Evolutionary conservation across 2,329 filamentous ascomycete species (phyloP).

Genomic region (Bipolaris bicolor): DNA sequence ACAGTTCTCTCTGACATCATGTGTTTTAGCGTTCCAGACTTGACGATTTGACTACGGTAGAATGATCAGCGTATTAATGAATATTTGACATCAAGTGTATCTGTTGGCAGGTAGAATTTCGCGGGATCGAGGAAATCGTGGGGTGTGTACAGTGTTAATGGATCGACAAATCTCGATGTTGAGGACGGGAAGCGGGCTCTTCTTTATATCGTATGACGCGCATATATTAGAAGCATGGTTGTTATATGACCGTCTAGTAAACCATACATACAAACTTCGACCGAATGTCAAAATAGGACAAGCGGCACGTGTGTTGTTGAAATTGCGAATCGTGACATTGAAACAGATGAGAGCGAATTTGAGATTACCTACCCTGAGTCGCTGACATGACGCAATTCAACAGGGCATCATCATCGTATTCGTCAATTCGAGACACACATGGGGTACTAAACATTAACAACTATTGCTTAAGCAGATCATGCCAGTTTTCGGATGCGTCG

Average conservation of each 20-base stretch:
- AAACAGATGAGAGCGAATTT: conserved; percentile 54
- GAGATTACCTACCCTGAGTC: conserved; percentile 50
- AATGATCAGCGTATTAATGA: not conserved
- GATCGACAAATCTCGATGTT: not conserved
- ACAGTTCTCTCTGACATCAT: not conserved
- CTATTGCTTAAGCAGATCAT: conserved; percentile 56
- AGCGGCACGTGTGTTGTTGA: conserved; percentile 60
- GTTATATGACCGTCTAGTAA: not conserved
- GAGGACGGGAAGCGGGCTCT: not conserved
- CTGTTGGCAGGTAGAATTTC: not conserved
- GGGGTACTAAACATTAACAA: conserved; percentile 64
- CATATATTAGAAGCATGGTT: not conserved
- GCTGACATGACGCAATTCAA: conserved; percentile 53
- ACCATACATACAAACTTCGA: not conserved
- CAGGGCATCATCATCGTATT: conserved; percentile 55
- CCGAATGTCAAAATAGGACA: conserved; percentile 43
- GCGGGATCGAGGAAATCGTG: not conserved
- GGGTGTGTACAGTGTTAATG: not conserved
- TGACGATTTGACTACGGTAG: not conserved
- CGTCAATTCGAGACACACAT: conserved; percentile 59
- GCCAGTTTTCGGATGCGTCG: conserved; percentile 57
- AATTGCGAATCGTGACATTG: conserved; percentile 60
- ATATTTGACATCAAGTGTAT: not conserved
- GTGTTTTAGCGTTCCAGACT: not conserved
- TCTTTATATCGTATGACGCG: not conserved